A percentile compares a stretch with the other conserved stretches of the same genome.
Conservation (phyloP, 352 stramenopile species). For the Phytophthora colocasiae region DNA sequence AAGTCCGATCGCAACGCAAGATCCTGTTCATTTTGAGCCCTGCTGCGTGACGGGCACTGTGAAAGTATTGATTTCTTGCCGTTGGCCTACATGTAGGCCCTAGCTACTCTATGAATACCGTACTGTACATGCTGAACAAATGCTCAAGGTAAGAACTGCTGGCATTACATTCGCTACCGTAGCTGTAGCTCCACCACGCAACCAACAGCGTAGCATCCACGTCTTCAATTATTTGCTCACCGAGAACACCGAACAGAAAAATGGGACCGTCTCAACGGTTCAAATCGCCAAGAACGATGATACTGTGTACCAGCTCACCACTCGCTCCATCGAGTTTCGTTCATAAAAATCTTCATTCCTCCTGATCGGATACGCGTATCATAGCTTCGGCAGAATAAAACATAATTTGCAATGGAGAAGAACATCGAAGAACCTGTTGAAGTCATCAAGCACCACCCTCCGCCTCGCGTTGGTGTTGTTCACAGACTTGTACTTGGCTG, state of each 20-base stretch:
- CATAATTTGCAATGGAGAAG: constrained; percentile 8
- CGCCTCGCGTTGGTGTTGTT: constrained; percentile 5
- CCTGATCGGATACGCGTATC: too few species aligned
- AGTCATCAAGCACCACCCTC: constrained; percentile 1
- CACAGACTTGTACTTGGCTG: constrained; percentile 12
- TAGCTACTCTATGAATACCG: too few species aligned
- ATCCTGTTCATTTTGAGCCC: constrained; percentile 17
- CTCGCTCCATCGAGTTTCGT: too few species aligned
- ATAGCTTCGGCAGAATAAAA: neutral
- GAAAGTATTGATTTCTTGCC: neutral
- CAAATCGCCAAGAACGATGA: too few species aligned
- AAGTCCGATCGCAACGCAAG: neutral
- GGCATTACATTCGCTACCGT: too few species aligned
- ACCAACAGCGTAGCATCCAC: too few species aligned
- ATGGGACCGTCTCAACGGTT: too few species aligned
- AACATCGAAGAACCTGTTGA: constrained; percentile 21
- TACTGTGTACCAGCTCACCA: too few species aligned
- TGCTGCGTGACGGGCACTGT: neutral
- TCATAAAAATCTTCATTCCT: too few species aligned
- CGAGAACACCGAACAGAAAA: too few species aligned
- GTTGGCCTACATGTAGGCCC: neutral
- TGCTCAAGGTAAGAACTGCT: neutral
- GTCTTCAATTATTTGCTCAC: too few species aligned
- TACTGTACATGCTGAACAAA: neutral
- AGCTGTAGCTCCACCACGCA: too few species aligned